Conservation (phyloP, 1,284 basidiomycete species). For the Fomes fomentarius region DNA sequence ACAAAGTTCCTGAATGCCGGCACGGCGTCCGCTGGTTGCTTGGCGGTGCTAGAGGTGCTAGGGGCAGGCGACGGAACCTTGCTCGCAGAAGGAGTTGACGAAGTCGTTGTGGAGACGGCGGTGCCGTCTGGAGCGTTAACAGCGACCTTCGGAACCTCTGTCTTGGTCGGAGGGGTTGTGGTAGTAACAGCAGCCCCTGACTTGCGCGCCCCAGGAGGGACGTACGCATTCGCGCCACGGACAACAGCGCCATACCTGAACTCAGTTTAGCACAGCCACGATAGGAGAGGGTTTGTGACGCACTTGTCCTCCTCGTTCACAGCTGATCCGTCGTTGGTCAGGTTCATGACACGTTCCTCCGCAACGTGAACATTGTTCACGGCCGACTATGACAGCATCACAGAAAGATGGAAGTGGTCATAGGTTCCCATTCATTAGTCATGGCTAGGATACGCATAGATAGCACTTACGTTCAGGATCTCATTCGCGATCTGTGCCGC, state of each 20-base stretch:
- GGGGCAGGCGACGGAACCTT: constrained; percentile 60
- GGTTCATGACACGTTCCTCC: constrained; percentile 82
- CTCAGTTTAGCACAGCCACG: constrained; percentile 22
- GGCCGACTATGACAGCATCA: constrained; percentile 47
- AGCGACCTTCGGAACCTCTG: constrained; percentile 69
- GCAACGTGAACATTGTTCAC: constrained; percentile 85
- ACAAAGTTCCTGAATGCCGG: constrained; percentile 91
- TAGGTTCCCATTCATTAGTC: too few relatives aligned
- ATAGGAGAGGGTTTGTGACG: constrained; percentile 23
- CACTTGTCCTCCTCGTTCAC: constrained; percentile 96
- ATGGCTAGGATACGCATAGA: too few relatives aligned
- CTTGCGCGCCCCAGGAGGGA: constrained; percentile 85
- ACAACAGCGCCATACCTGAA: constrained; percentile 91
- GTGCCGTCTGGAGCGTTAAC: constrained; percentile 72
- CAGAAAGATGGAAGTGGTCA: neutral
- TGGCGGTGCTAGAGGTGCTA: constrained; percentile 10
- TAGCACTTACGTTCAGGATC: constrained; percentile 74
- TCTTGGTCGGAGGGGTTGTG: constrained; percentile 40
- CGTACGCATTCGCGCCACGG: constrained; percentile 87
- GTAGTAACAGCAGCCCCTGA: constrained; percentile 34
- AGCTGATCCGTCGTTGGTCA: constrained; percentile 65
- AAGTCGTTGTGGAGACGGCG: constrained; percentile 32
- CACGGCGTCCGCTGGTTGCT: constrained; percentile 70
- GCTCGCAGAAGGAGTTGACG: constrained; percentile 37
- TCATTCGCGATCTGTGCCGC: constrained; percentile 91